Base-by-base conservation (phyloP, 192 early-diverging fungal species). In the Thoreauomyces humboldtii region DNA sequence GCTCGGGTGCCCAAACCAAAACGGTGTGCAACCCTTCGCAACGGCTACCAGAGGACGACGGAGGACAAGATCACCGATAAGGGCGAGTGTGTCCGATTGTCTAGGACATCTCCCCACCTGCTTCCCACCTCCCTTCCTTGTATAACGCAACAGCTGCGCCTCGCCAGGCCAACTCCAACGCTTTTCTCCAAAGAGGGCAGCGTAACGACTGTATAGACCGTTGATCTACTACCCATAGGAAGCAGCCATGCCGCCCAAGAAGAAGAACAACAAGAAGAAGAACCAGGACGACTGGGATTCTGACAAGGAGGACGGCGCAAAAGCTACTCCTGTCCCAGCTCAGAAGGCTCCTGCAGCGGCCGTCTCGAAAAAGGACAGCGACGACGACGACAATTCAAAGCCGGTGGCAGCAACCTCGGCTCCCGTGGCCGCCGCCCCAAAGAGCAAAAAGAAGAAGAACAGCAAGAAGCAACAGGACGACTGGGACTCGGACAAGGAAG, bases 271-370 rank as follows among this genome's bases (percentile, higher is more conserved):
- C 32, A 63, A 63, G 48, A 63, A 63, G 50, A 29, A 14, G 9
- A 19, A 5, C 11, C 54, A 63, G 61, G 61, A 63, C 41, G 61
- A n/a, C 32, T 63, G 61, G 61, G 37, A 63, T 48, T 56, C 61
- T 9, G 61, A 63, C 34, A 35, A 63, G 12, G 61, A 63, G 15
- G 6, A 57, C 11, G 22, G 15, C 27, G 14, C 27, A 14, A 52
- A n/a, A 24, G 0, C 19, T n/a, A 15, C 17, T n/a, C 50, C 50
- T 19, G n/a, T 24, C 15, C 25, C 50, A n/a, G 50, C 50, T 17
- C 17, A 52, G 15, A 1, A 1, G 36, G 3, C 31, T 37, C n/a
- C 0, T 15, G 0, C 51, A 24, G 19, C 51, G 27, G 19, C 19
- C 1, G 24, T 21, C 15, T n/a, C 57, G 29, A 61, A 61, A 36